Percentiles rank a stretch among this genome's conserved stretches.
Evolutionary conservation across 2,329 filamentous ascomycete species (phyloP).

Genomic region (Botrytis sinoallii): DNA sequence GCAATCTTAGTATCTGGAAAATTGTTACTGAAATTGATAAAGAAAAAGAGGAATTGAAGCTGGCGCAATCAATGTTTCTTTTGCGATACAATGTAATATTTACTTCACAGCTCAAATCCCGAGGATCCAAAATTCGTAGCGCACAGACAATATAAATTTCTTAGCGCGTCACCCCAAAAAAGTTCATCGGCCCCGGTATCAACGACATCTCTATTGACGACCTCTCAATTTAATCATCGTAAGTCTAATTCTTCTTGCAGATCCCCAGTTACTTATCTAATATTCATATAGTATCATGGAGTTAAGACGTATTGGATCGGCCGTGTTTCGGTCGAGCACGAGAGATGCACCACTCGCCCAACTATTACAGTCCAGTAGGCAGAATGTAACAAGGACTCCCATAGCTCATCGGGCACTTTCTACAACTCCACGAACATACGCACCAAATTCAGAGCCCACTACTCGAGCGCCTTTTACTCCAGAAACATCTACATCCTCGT

Average conservation of each 20-base stretch:
- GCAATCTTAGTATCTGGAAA: neutral
- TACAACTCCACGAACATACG: neutral
- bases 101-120: neutral
- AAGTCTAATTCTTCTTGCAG: constrained; percentile 22
- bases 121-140: constrained; percentile 2
- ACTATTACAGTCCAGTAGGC: neutral
- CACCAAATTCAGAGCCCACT: neutral
- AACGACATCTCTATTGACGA: constrained; percentile 27
- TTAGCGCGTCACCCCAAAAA: constrained; percentile 19
- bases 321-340: constrained; percentile 4
- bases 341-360: neutral
- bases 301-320: constrained; percentile 30
- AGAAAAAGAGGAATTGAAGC: neutral
- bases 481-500: neutral
- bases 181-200: constrained; percentile 14
- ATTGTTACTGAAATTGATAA: neutral
- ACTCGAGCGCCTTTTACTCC: neutral
- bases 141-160: constrained; percentile 17
- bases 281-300: constrained; percentile 35
- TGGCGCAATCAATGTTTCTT: constrained; percentile 3
- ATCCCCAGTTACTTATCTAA: constrained; percentile 19
- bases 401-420: constrained; percentile 9
- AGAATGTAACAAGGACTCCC: neutral
- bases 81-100: neutral
- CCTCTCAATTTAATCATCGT: constrained; percentile 23